A percentile compares a stretch with the other conserved stretches of the same genome.
Conservation (phyloP, 306 rosid genomes). For the Citrullus amarus region DNA sequence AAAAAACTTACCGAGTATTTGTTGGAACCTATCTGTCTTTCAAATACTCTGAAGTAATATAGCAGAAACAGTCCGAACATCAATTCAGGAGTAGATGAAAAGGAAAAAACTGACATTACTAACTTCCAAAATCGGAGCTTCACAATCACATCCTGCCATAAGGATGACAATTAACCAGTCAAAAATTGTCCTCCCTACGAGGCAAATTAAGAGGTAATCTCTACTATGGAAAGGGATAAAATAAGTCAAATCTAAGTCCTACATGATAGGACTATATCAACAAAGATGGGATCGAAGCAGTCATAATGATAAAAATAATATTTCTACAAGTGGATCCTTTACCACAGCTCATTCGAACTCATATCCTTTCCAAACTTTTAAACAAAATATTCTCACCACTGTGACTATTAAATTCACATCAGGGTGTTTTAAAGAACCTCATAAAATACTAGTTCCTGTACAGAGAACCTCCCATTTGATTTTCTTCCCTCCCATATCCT, state of each 20-base stretch:
- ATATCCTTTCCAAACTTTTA: not conserved
- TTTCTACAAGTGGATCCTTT: not conserved
- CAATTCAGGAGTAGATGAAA: conserved; percentile 90
- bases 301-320: not conserved
- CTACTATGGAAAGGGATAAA: not conserved
- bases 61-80: conserved; percentile 85
- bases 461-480: not conserved
- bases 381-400: not conserved
- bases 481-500: not conserved
- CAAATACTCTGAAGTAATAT: conserved; percentile 94
- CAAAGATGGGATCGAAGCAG: not conserved
- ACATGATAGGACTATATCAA: not conserved
- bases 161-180: conserved; percentile 1
- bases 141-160: conserved; percentile 77
- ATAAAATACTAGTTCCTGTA: not conserved
- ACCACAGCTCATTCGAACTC: not conserved
- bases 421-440: not conserved
- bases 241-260: not conserved
- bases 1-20: conserved; percentile 59
- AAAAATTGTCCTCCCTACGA: not conserved
- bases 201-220: not conserved
- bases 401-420: not conserved
- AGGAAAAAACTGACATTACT: conserved; percentile 59
- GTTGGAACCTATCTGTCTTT: conserved; percentile 96
- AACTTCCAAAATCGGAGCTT: conserved; percentile 73